Percentiles rank a stretch among this genome's conserved stretches.
These are phyloP conservation scores for Mycena indigotica DNA, from an alignment of 768 basidiomycete species.

Conservation along the genomic window DNA sequence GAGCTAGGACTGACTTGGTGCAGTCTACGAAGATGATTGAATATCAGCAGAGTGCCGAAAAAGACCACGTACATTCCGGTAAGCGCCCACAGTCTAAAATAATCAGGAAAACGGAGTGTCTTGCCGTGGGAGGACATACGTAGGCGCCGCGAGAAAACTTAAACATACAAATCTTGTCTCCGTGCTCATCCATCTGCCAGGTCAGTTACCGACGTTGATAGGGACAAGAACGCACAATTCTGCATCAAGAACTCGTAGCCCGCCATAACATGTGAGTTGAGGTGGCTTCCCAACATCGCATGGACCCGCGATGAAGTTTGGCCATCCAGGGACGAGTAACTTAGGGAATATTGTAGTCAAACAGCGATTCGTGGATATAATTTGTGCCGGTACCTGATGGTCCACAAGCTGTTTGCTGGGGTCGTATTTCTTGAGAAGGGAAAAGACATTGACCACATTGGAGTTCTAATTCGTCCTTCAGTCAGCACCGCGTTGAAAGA, in stretches of 20 bases:
- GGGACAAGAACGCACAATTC: conserved; percentile 40
- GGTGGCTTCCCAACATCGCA: conserved; percentile 13
- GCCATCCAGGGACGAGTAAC: background rate
- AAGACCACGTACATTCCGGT: conserved; percentile 63
- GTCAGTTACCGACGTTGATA: background rate
- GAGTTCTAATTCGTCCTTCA: conserved; percentile 37
- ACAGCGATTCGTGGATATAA: background rate
- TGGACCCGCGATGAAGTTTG: conserved; percentile 39
- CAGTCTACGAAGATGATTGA: too few species aligned
- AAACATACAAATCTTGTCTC: background rate
- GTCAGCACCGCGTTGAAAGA: background rate
- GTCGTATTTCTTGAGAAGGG: conserved; percentile 39
- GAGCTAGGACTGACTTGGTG: conserved; percentile 44
- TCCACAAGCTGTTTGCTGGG: conserved; percentile 38
- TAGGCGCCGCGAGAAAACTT: conserved; percentile 23
- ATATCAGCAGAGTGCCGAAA: conserved; percentile 38
- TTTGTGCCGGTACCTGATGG: conserved; percentile 33
- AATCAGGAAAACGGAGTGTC: background rate
- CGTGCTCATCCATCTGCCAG: too few species aligned
- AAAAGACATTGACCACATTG: conserved; percentile 42
- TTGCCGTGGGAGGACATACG: conserved; percentile 3
- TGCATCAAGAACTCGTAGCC: conserved; percentile 66
- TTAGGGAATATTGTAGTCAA: background rate
- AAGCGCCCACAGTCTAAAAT: conserved; percentile 55
- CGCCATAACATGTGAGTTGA: conserved; percentile 53